Evolutionary conservation across 1,139 yeast genomes (phyloP), one percentile per base, ranked within the genome.

Genomic region (Kodamaea suecica): DNA sequence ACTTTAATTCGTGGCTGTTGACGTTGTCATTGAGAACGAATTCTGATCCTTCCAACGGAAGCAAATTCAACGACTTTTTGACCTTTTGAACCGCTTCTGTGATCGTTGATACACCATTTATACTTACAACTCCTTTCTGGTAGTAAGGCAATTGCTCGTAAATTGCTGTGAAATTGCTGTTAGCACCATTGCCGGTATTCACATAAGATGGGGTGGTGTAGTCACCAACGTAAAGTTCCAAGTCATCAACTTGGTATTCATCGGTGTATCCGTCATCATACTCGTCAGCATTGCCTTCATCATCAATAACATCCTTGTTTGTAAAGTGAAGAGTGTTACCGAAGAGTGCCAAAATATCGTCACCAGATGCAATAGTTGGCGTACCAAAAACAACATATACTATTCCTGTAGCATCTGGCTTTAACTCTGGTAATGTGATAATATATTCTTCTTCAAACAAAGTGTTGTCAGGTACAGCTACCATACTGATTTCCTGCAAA

Each of bases 261-360:
- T 92, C 98, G 41, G 85, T 83, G 75, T 83, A 87, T 3, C 96
- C 97, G 50, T 84, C 95, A 38, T 86, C 95, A 34, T 88, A 83
- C 48, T 87, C 84, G 44, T 85, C 70, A 40, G 84, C 83, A 75
- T 83, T 86, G 3, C 96, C 97, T 50, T 84, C 95, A 38, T 86
- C 95, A 34, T 88, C 83, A 48, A 87, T 84, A 44, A 84, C 69
- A 57, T 90, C 97, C 60, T 83, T 84, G 38, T 87, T 77, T 16
- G 82, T 78, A 65, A 84, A 92, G 28, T 81, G 75, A 42, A 92
- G 70, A 11, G 79, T 76, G 57, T 84, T 85, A 35, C 78, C 73
- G 51, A 92, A 77, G 1, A 78, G 70, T 29, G 79, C 77, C 40
- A 74, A 63, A 33, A 69, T 47, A 12, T 67, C 74, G 13, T 56